Percentiles rank a stretch among this genome's conserved stretches.
phyloP scores from a whole-genome alignment of 352 stramenopile species.

The Phytopythium vexans region DNA sequence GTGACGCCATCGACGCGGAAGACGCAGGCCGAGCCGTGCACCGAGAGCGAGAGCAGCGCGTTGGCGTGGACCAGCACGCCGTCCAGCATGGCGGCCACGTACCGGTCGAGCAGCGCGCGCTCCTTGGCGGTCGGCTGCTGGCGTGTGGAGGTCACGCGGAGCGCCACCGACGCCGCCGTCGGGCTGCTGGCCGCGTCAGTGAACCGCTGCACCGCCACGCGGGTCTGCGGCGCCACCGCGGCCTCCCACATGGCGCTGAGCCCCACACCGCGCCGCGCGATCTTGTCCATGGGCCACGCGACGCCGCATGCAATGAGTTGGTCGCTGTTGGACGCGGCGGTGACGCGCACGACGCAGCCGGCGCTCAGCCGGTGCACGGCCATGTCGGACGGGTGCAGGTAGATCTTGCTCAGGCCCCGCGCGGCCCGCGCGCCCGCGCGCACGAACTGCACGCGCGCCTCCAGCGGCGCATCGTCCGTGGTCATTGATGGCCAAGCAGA shows the following conservation, averaged over 20 bases:
- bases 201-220: constrained; percentile 22
- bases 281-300: constrained; percentile 42
- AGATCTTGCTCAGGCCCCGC: constrained; percentile 60
- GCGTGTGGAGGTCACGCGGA: constrained; percentile 35
- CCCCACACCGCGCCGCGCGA: constrained; percentile 57
- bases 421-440: constrained; percentile 52
- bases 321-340: constrained; percentile 2
- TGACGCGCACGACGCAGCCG: constrained; percentile 34
- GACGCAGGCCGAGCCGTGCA: constrained; percentile 52
- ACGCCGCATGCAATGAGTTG: constrained; percentile 4
- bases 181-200: constrained; percentile 2
- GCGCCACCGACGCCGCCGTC: constrained; percentile 20
- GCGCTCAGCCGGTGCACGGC: constrained; percentile 27
- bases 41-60: constrained; percentile 50
- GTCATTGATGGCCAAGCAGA: background rate
- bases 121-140: constrained; percentile 54
- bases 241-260: constrained; percentile 75
- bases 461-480: constrained; percentile 12
- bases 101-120: constrained; percentile 41
- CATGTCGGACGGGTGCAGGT: constrained; percentile 64
- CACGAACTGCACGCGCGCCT: constrained; percentile 56
- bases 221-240: constrained; percentile 19
- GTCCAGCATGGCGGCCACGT: constrained; percentile 63
- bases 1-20: constrained; percentile 12
- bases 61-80: constrained; percentile 49